These are phyloP conservation scores for Ottelia alismoides DNA, from an alignment of 106 monocot species.

Conservation along the genomic window DNA sequence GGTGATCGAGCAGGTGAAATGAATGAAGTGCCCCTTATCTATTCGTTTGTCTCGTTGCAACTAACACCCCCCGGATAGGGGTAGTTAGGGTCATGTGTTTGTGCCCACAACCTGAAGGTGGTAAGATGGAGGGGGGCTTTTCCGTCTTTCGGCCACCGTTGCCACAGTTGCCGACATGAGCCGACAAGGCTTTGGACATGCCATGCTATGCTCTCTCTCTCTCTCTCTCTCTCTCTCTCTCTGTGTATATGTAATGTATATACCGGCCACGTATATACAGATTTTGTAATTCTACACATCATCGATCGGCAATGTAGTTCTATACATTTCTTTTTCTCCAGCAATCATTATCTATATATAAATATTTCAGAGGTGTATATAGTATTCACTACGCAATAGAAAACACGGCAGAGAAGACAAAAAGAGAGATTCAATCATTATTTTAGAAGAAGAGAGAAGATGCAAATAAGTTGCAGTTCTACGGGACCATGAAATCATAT, in stretches of 20 bases:
- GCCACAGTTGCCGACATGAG: not conserved
- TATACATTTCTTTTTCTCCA: not conserved
- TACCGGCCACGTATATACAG: slow-evolving; percentile 1
- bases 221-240: not conserved
- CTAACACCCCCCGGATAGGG: not conserved
- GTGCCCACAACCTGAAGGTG: no score
- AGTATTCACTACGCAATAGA: not conserved
- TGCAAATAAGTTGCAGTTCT: not conserved
- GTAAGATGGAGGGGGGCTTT: no score
- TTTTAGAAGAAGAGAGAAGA: no score
- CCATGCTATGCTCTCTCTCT: not conserved
- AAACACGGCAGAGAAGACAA: no score
- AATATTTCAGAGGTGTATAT: not conserved
- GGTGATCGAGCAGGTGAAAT: not conserved
- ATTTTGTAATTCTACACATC: slow-evolving; percentile 6
- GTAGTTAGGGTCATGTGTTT: no score
- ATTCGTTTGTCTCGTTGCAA: not conserved
- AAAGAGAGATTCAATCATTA: no score
- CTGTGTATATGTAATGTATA: not conserved
- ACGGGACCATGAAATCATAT: no score
- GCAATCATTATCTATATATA: not conserved
- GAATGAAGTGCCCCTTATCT: not conserved
- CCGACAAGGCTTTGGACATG: not conserved
- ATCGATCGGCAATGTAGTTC: not conserved
- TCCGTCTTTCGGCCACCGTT: not conserved